These are phyloP conservation scores for Brassica rapa DNA, from an alignment of 345 rosid genomes.

Conservation along the genomic window DNA sequence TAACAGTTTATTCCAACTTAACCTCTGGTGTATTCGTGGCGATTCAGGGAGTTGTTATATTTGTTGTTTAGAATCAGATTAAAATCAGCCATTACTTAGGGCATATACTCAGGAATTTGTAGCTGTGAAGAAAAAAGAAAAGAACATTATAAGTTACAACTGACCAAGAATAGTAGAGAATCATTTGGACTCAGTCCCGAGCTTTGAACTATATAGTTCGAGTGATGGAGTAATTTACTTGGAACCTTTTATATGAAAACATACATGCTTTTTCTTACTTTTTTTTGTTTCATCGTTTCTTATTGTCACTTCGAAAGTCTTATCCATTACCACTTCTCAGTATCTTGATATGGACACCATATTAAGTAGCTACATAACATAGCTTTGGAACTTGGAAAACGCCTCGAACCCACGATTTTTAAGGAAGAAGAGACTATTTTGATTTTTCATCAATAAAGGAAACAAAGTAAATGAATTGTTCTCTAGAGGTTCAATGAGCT, in stretches of 20 bases:
- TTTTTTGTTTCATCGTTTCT: not conserved
- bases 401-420: too few relatives aligned
- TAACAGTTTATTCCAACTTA: not conserved
- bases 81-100: constrained; percentile 6
- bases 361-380: not conserved
- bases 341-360: not conserved
- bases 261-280: constrained; percentile 1
- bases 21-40: constrained; percentile 6
- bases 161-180: not conserved
- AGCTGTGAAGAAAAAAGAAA: not conserved
- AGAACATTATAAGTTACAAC: constrained; percentile 5
- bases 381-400: too few relatives aligned
- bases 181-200: not conserved
- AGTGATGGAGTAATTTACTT: constrained; percentile 7
- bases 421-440: too few relatives aligned
- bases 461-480: too few relatives aligned
- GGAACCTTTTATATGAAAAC: not conserved
- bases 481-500: too few relatives aligned
- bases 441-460: too few relatives aligned
- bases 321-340: not conserved
- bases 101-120: constrained; percentile 11
- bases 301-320: not conserved
- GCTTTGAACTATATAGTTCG: constrained; percentile 19
- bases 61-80: not conserved
- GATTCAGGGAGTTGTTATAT: not conserved